phyloP scores from a whole-genome alignment of 148 eudicot species.

The Hydrangea macrophylla region DNA sequence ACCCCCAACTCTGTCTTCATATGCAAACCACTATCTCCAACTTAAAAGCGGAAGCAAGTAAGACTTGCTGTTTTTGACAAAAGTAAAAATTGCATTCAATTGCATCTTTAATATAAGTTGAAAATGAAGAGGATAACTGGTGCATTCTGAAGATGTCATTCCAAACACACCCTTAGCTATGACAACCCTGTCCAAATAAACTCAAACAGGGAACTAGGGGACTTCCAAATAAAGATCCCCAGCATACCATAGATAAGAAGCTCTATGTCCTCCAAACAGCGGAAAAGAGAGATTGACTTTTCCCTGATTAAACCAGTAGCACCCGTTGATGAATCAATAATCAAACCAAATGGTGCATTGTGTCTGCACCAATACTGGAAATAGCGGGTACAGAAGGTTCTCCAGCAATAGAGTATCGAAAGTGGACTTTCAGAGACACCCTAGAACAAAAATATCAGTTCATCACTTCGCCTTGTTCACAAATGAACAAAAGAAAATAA shows the following conservation, averaged over 20 bases:
- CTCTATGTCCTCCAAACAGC: slow-evolving; percentile 78
- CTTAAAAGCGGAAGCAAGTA: no score
- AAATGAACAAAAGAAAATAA: neutral
- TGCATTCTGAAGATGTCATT: no score
- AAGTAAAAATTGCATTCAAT: no score
- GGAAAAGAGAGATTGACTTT: slow-evolving; percentile 69
- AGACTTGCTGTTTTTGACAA: no score
- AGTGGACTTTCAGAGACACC: slow-evolving; percentile 55
- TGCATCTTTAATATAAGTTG: no score
- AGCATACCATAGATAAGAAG: slow-evolving; percentile 63
- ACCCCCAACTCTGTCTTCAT: no score
- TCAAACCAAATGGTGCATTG: slow-evolving; percentile 61
- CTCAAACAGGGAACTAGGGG: neutral
- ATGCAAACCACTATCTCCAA: no score
- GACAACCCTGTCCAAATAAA: neutral
- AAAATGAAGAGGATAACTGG: no score
- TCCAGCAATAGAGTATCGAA: slow-evolving; percentile 79
- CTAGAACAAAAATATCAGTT: slow-evolving; percentile 37
- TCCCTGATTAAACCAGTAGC: slow-evolving; percentile 78
- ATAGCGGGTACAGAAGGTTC: slow-evolving; percentile 58
- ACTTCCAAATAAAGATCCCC: slow-evolving; percentile 10
- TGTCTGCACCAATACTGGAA: slow-evolving; percentile 64
- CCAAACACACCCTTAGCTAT: no score
- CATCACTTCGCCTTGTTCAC: slow-evolving; percentile 20
- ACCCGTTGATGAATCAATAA: slow-evolving; percentile 61